Evolutionary conservation across 164 flowering plant genomes (phyloP).

Genomic region (Stephania cephalantha): DNA sequence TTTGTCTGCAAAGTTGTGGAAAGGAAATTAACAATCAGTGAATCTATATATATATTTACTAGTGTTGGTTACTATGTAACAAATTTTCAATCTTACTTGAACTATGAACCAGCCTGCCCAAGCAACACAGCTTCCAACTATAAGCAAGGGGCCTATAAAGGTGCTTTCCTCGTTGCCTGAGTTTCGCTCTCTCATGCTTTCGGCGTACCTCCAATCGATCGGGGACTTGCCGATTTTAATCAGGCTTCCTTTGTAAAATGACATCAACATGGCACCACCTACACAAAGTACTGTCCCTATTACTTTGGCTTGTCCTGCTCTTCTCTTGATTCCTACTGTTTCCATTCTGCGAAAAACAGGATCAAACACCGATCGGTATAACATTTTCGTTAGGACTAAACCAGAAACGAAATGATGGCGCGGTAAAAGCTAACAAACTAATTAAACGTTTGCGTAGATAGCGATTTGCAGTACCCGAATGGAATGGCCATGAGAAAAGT

Average conservation of each 20-base stretch:
- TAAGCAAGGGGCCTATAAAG: slow-evolving; percentile 46
- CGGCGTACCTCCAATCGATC: slow-evolving; percentile 60
- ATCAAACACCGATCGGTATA: no score
- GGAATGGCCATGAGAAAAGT: slow-evolving; percentile 34
- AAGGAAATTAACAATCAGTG: no score
- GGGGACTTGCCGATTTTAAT: slow-evolving; percentile 42
- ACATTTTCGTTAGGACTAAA: neutral
- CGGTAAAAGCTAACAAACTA: neutral
- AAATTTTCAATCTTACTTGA: slow-evolving; percentile 34
- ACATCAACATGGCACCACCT: slow-evolving; percentile 81
- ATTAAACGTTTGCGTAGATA: neutral
- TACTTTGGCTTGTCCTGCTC: slow-evolving; percentile 60
- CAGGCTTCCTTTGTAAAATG: slow-evolving; percentile 65
- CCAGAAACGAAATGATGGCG: neutral
- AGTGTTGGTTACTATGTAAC: no score
- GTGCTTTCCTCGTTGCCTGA: slow-evolving; percentile 17
- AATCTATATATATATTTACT: no score
- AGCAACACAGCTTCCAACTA: slow-evolving; percentile 44
- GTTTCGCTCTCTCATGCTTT: slow-evolving; percentile 12
- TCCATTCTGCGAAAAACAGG: slow-evolving; percentile 43
- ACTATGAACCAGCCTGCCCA: slow-evolving; percentile 72
- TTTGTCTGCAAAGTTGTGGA: slow-evolving; percentile 28
- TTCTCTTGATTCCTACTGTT: slow-evolving; percentile 39
- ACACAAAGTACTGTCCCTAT: slow-evolving; percentile 67
- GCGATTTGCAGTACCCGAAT: slow-evolving; percentile 16